A percentile compares a stretch with the other conserved stretches of the same genome.
These are phyloP conservation scores for Raffaelea ambrosiae DNA, from an alignment of 2,329 filamentous ascomycete species.

Conservation along the genomic window DNA sequence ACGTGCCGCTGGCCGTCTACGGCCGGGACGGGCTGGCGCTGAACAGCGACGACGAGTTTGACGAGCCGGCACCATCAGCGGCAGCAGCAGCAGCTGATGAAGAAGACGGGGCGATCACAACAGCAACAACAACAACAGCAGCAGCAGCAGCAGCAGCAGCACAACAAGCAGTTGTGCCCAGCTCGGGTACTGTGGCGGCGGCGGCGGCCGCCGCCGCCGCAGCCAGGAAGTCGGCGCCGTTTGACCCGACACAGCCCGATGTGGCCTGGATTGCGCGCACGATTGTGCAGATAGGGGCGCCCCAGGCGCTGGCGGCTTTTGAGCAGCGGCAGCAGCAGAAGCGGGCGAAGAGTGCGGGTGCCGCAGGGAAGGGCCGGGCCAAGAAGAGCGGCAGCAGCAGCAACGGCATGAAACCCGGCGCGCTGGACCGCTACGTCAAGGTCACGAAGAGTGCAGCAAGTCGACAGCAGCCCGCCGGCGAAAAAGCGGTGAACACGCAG, in stretches of 20 bases:
- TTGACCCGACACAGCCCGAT: slow-evolving; percentile 58
- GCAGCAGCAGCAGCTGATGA: slow-evolving; percentile 13
- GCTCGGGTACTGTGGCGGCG: too few relatives aligned
- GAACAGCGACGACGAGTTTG: slow-evolving; percentile 58
- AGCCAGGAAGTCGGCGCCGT: slow-evolving; percentile 20
- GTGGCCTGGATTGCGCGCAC: slow-evolving; percentile 62
- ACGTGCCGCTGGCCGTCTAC: slow-evolving; percentile 27
- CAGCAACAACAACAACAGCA: slow-evolving; percentile 1
- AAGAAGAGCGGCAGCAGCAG: slow-evolving; percentile 10
- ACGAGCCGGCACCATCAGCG: slow-evolving; percentile 19
- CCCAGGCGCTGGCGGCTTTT: slow-evolving; percentile 57
- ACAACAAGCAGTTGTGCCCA: neutral
- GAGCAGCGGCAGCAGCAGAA: slow-evolving; percentile 27
- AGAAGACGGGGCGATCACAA: slow-evolving; percentile 23
- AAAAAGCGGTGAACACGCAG: neutral
- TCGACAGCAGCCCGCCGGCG: neutral
- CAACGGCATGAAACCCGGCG: slow-evolving; percentile 17
- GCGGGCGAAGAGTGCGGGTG: slow-evolving; percentile 18
- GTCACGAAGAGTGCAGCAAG: slow-evolving; percentile 22
- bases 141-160: neutral
- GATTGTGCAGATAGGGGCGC: slow-evolving; percentile 53
- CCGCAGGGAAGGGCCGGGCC: slow-evolving; percentile 1
- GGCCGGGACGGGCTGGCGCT: slow-evolving; percentile 48
- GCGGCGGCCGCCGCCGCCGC: neutral
- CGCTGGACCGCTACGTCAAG: slow-evolving; percentile 29